Base-by-base conservation (phyloP, 495 filamentous ascomycete species). In the Talaromyces wortmannii region DNA sequence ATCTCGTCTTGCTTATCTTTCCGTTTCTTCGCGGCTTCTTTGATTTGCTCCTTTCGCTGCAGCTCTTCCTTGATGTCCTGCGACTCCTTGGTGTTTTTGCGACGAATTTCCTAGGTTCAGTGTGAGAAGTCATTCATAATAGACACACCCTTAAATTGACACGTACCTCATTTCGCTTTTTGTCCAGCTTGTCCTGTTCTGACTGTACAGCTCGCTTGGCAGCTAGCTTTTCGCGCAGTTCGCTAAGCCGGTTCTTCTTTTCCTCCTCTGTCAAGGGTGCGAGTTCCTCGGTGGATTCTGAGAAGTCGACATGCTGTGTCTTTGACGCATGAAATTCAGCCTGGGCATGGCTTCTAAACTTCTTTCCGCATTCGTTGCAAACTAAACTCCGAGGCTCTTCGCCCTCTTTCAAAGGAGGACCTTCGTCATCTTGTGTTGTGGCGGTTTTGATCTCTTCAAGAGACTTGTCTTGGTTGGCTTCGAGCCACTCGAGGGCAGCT, bases 351-450 rank as follows among this genome's bases (percentile, higher is more conserved):
- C 81, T 88, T 52, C 90, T 79, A 72, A 99, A 94, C 64, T 86
- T 89, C 75, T 95, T 95, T 48, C 86, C 86, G 62, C 94, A 99
- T 44, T 96, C 92, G 52, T 94, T 91, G 81, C 94, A 99, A 16
- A 87, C 78, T 30, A 89, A 72, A 61, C 83, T 86, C 42, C 75
- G 73, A 13, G 87, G 82, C 57, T 78, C 71, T 59, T 84, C 83
- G 48, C 84, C 86, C 18, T 79, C 80, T 52, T 86, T 76, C 7
- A 88, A 73, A 6, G 79, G 71, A 11, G 76, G 74, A 13, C 69
- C 77, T 31, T 78, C 79, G 45, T 84, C 82, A 48, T 83, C 83
- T 8, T 78, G 77, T 0, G 63, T 66, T 12, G 63, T 51, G 52
- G 58, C 56, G 15, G 69, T 77, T 53, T 86, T 78, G 56, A 96